Base-by-base conservation (phyloP, 1,139 yeast species). In the Diutina scorzettiae region DNA sequence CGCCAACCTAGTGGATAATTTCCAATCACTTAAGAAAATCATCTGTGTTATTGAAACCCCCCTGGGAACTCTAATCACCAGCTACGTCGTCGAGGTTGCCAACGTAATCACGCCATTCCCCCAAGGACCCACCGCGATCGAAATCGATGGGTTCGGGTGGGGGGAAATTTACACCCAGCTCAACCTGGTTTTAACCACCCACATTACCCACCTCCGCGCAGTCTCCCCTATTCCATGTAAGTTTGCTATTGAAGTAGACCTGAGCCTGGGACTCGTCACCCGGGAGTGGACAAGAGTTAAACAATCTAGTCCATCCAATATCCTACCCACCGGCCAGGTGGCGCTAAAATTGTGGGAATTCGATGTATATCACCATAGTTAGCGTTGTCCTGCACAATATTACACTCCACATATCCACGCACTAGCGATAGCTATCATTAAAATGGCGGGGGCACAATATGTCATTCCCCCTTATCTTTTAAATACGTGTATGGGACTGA, bases 401-500 rank as follows among this genome's bases (percentile, higher is more conserved):
- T n/a, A n/a, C n/a, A n/a, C n/a, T n/a, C n/a, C n/a, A n/a, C n/a
- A n/a, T n/a, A n/a, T n/a, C n/a, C n/a, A n/a, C n/a, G n/a, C n/a
- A n/a, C n/a, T n/a, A n/a, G n/a, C n/a, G n/a, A n/a, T n/a, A 4
- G 11, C 17, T 17, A 14, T 16, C 23, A 32, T 9, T 6, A 8
- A 8, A 12, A 21, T 23, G 29, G 14, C 39, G 19, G 24, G 27
- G 28, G 39, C 25, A 4, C 39, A 34, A 34, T 64, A 66, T 49
- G 56, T 65, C 18, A 64, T 69, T 29, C 74, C 74, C 2, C 74
- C 73, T 3, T 69, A 69, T 48, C 53, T 69, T 34, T 61, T 68
- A 25, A 54, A 64, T 41, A 62, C 73, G 3, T 57, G 64, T 40
- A 50, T 58, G 19, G 74, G 74, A 1, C 56, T 60, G 5, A 54